Evolutionary conservation across 1,139 yeast genomes (phyloP), one percentile per base, ranked within the genome.

Genomic region (Yamadazyma triangularis): DNA sequence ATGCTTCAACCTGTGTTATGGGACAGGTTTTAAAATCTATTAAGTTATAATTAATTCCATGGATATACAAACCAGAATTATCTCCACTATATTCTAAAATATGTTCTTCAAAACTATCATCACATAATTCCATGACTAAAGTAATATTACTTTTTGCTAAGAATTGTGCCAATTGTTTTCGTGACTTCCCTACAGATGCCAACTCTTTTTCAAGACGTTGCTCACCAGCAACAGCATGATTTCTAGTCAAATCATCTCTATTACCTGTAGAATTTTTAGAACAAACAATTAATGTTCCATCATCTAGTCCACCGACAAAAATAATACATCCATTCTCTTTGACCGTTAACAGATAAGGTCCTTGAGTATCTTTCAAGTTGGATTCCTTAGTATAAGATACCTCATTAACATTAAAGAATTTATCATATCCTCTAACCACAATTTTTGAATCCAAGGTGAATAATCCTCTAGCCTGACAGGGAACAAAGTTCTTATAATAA

Each of bases 241-340:
- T 85, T 40, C 72, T 68, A 7, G 62, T 59, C 3, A 63, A 50
- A 26, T 71, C 78, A 13, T 64, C 73, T 28, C 86, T 53, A 0
- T 67, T 64, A 0, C 96, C 97, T 0, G 95, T 82, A 0, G 94
- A 79, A 50, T 88, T 93, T 48, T 91, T 91, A 8, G 96, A 85
- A 40, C 96, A 87, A 0, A 88, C 85, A 4, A 91, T 70, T 11
- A 83, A 48, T 0, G 84, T 73, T 0, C 95, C 95, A 45, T 79
- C 81, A 4, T 64, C 64, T 13, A 86, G 58, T 0, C 93, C 96
- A 2, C 95, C 70, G 11, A 91, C 70, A 39, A 93, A 77, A 2
- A 86, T 79, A 38, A 93, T 88, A 50, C 97, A 91, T 0, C 99
- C 99, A 50, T 91, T 93, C 37, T 93, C 95, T 52, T 91, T 91